Base-by-base conservation (phyloP, 2,329 filamentous ascomycete genomes). In the Harringtonia lauricola region DNA sequence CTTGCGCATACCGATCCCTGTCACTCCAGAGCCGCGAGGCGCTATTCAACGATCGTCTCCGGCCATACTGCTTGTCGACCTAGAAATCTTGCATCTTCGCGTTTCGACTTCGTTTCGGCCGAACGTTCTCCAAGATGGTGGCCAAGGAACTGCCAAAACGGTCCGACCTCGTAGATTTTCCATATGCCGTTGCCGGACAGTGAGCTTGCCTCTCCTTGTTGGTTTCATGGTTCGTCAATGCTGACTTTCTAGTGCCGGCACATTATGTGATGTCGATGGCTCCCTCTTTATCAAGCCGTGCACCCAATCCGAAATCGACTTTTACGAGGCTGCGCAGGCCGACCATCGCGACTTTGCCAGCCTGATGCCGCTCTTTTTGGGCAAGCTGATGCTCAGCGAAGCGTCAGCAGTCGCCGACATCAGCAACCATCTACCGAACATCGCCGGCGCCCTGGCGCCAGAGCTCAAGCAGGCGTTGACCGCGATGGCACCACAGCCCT, bases 251-350 rank as follows among this genome's bases (percentile, higher is more conserved):
- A 95, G 89, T 65, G 89, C 94, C 53, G 92, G 92, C 51, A 90
- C 94, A 38, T 76, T 94, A 55, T 88, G 83, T 58, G 87, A 94
- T 57, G 71, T 75, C 44, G 79, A 86, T 42, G 92, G 92, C 59
- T 78, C 83, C 50, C 71, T 96, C 29, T 85, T 98, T 59, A 86
- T 95, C 59, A 98, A 98, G 64, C 92, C 92, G 17, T 96, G 90
- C 62, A 94, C 86, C 1, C 66, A 79, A 49, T 72, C 80, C 50
- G 92, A 98, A 65, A 79, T 96, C 54, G 73, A 79, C 36, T 98
- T 98, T 63, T 98, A 98, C 70, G 78, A 95, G 59, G 76, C 79
- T 33, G 81, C 80, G 24, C 61, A 63, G 41, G 63, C 74, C 29
- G 64, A 72, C 19, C 83, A 94, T 57, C 76, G 79, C 26, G 77